A percentile compares a stretch with the other conserved stretches of the same genome.
Conservation (phyloP, 1,284 basidiomycete genomes). For the Trichosporon sp. region DNA sequence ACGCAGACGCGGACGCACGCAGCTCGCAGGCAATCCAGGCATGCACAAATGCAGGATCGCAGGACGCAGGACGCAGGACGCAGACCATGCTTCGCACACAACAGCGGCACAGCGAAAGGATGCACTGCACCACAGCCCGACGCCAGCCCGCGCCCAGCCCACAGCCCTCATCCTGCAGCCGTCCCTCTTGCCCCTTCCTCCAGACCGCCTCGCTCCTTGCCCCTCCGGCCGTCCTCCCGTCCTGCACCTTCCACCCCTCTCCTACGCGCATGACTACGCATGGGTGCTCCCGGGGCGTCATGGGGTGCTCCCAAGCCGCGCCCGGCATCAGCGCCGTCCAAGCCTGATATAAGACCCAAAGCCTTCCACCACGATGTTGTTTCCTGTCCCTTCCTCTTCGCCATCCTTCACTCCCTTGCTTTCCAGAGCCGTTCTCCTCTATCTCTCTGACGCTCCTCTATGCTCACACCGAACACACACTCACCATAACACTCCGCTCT, state of each 20-base stretch:
- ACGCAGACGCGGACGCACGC: not conserved
- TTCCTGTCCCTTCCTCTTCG: not conserved
- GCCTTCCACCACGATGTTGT: not conserved
- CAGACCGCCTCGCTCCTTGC: not conserved
- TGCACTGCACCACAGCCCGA: not conserved
- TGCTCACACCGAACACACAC: slow-evolving; percentile 40
- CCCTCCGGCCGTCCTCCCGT: not conserved
- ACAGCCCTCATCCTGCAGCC: not conserved
- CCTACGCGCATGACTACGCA: not conserved
- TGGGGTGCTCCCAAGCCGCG: not conserved
- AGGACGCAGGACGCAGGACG: too few relatives aligned
- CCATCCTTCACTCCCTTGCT: not conserved
- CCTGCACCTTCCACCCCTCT: not conserved
- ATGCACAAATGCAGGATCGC: not conserved
- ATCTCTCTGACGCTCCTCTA: not conserved
- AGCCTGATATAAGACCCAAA: not conserved
- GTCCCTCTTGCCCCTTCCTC: not conserved
- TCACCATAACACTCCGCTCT: slow-evolving; percentile 72
- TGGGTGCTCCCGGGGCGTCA: not conserved
- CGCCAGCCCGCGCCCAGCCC: not conserved
- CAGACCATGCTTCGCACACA: not conserved
- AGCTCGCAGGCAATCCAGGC: not conserved
- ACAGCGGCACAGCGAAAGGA: not conserved
- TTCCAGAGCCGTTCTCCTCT: not conserved
- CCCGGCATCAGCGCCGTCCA: not conserved